Base-by-base conservation (phyloP, 768 basidiomycete genomes). In the Crucibulum laeve region DNA sequence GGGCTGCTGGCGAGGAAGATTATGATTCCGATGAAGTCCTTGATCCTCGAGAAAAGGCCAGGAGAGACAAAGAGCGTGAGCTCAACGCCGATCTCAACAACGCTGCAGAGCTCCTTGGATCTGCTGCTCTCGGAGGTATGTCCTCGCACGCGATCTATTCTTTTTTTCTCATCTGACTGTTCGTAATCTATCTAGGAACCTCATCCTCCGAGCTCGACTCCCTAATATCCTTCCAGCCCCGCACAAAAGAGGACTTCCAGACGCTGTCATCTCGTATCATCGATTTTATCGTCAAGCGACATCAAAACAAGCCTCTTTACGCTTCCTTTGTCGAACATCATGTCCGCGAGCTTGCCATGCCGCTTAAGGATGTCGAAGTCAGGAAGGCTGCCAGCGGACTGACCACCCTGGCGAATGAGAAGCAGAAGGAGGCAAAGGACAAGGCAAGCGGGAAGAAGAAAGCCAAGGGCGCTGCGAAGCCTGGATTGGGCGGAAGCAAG, bases 401-500 rank as follows among this genome's bases (percentile, higher is more conserved):
- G 43, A 91, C 89, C 13, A 84, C 88, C 2, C 72, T 98, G 4
- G 87, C 92, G 39, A 97, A 95, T 56, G 91, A 94, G 70, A 99
- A 98, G 69, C 90, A 94, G 68, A 89, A 82, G 65, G 91, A 91
- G 58, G 82, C 86, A 53, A 77, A 85, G 50, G 91, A 93, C 25
- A 90, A 87, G 61, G 73, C 81, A 2, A 84, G 80, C 47, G 91
- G 91, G 23, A 96, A 94, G 79, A 95, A 92, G 72, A 94, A 94
- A 69, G 66, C 74, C 35, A 87, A 88, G 66, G 64, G 72, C 5
- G 63, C 75, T 0, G 61, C 71, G 14, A 96, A 89, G 60, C 93
- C 94, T 18, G 76, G 63, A 4, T 64, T 96, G 25, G 92, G 90
- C 1, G 76, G 82, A 14, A 70, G 76, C 17, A 95, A 92, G 65